These are phyloP conservation scores for Pistacia vera DNA, from an alignment of 345 rosid genomes.

Conservation along the genomic window DNA sequence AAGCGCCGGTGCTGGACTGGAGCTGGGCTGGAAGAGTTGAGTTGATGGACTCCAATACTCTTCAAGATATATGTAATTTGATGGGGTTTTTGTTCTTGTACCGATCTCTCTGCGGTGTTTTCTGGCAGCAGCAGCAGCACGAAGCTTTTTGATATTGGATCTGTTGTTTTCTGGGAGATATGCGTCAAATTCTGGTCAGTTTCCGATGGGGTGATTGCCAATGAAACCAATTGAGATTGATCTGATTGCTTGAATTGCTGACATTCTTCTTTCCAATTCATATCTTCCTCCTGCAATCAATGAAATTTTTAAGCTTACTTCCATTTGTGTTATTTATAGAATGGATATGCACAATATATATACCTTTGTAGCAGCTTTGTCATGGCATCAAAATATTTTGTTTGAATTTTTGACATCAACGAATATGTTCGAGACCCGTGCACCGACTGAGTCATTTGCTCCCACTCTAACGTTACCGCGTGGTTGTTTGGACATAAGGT, in stretches of 20 bases:
- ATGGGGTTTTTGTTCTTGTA: slow-evolving; percentile 16
- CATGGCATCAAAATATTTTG: slow-evolving; percentile 42
- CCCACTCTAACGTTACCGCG: slow-evolving; percentile 88
- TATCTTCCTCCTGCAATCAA: slow-evolving; percentile 45
- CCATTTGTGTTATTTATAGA: neutral
- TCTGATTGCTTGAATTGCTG: slow-evolving; percentile 70
- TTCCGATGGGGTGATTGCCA: slow-evolving; percentile 63
- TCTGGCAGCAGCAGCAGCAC: slow-evolving; percentile 67
- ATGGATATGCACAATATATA: slow-evolving; percentile 1
- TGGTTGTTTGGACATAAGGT: slow-evolving; percentile 89
- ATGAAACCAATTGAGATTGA: slow-evolving; percentile 74
- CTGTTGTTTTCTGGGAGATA: slow-evolving; percentile 28
- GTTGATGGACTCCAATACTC: slow-evolving; percentile 75
- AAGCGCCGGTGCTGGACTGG: neutral
- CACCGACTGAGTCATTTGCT: slow-evolving; percentile 53
- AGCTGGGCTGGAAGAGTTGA: slow-evolving; percentile 42
- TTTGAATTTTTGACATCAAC: slow-evolving; percentile 80
- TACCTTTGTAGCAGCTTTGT: slow-evolving; percentile 43
- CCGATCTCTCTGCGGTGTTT: slow-evolving; percentile 37
- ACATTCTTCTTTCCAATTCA: slow-evolving; percentile 48
- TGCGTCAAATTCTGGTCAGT: slow-evolving; percentile 36
- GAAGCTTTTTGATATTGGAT: slow-evolving; percentile 67
- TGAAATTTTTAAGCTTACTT: neutral
- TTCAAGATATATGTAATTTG: slow-evolving; percentile 29
- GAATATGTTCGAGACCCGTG: slow-evolving; percentile 71